Percentiles rank a stretch among this genome's conserved stretches.
Evolutionary conservation across 192 early-diverging fungal species (phyloP).

Genomic region (Coemansia reversa): DNA sequence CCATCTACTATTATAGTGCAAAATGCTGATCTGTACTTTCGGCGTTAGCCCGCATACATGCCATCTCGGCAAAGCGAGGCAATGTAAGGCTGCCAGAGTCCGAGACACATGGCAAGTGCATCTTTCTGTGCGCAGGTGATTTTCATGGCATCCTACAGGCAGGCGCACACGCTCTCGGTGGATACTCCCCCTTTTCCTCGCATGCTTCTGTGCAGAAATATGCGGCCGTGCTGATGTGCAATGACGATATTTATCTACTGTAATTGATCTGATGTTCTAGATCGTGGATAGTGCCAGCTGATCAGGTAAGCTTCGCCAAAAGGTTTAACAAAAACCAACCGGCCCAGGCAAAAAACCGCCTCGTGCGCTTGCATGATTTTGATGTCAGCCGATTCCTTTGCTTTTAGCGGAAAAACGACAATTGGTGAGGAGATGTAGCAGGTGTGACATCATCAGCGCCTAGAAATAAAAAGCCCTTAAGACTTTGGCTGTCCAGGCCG

Average conservation of each 20-base stretch:
- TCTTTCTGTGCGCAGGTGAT: not conserved
- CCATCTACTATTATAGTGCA: slow-evolving; percentile 6
- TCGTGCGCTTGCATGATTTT: too few species aligned
- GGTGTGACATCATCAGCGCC: too few species aligned
- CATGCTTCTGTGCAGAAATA: not conserved
- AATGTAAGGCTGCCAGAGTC: not conserved
- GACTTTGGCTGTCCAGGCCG: too few species aligned
- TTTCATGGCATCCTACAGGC: not conserved
- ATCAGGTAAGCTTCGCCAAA: not conserved
- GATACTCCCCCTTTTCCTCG: not conserved
- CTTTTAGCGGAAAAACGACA: too few species aligned
- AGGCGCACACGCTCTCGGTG: not conserved
- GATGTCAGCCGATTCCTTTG: too few species aligned
- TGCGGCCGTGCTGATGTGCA: not conserved
- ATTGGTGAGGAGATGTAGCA: too few species aligned
- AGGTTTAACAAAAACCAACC: too few species aligned
- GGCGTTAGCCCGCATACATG: not conserved
- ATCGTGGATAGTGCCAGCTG: not conserved
- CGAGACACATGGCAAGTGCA: not conserved
- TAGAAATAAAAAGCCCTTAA: too few species aligned
- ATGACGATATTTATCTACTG: not conserved
- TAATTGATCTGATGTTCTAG: not conserved
- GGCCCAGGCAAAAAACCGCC: too few species aligned
- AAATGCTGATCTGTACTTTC: slow-evolving; percentile 7
- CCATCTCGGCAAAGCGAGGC: not conserved